Conservation (phyloP, 176 grass and related monocot species). For the Musa acuminata region DNA sequence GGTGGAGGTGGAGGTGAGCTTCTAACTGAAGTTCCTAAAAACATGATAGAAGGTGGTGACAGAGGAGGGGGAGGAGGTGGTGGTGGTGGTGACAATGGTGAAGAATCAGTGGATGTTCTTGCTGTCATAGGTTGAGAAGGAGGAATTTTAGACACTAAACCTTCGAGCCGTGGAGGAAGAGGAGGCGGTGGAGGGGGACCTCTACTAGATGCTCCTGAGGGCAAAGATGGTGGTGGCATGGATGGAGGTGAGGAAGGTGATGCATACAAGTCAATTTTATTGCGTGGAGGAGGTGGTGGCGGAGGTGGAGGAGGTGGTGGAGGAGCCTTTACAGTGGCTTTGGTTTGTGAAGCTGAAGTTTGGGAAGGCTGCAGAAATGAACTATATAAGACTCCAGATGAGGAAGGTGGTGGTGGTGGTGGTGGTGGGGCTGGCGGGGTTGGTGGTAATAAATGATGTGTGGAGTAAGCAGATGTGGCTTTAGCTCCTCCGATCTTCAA, state of each 20-base stretch:
- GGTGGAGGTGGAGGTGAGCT: neutral
- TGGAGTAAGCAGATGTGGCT: too few species aligned
- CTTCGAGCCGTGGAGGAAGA: neutral
- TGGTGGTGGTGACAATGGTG: neutral
- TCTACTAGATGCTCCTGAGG: neutral
- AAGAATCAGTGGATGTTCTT: neutral
- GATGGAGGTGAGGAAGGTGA: neutral
- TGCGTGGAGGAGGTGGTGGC: neutral
- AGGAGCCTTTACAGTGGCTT: slow-evolving; percentile 14
- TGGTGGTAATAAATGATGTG: too few species aligned
- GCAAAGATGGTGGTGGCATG: slow-evolving; percentile 2
- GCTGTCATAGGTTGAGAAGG: neutral
- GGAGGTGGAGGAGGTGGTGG: slow-evolving; percentile 40
- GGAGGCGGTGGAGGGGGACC: neutral
- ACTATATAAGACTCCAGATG: slow-evolving; percentile 9
- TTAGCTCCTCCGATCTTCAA: too few species aligned
- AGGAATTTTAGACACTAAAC: neutral
- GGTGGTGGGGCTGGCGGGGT: too few species aligned
- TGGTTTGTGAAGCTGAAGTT: slow-evolving; percentile 21
- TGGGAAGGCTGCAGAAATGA: slow-evolving; percentile 8
- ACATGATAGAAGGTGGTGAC: slow-evolving; percentile 1
- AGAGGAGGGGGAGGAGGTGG: slow-evolving; percentile 24
- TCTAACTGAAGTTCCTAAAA: slow-evolving; percentile 7
- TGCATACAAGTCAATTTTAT: slow-evolving; percentile 20
- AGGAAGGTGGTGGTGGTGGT: slow-evolving; percentile 15